Conservation (phyloP, 176 grass and related monocot species). For the Oropetium thomaeum region DNA sequence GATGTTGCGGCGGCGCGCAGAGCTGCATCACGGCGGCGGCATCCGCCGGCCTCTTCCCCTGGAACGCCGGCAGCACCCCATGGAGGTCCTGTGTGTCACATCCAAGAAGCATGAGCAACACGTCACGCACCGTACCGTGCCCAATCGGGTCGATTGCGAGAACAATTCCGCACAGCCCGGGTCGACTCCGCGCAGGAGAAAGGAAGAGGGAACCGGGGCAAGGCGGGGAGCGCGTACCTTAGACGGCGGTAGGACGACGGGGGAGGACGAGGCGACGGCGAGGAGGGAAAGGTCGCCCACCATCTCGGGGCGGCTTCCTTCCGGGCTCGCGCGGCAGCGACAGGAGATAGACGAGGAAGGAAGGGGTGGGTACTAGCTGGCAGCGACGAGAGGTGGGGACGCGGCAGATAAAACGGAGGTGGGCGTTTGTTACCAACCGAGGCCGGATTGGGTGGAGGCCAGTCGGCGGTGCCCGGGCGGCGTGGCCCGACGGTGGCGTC, state of each 20-base stretch:
- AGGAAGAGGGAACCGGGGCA: not conserved
- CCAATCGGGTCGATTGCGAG: not conserved
- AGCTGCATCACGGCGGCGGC: constrained; percentile 26
- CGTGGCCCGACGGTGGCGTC: constrained; percentile 9
- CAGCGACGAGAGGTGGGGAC: not conserved
- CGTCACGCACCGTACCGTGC: too few relatives aligned
- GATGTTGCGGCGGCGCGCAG: constrained; percentile 35
- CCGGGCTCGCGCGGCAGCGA: not conserved
- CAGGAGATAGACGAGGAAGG: not conserved
- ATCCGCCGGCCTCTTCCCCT: constrained; percentile 45
- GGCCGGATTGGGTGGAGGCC: constrained; percentile 2
- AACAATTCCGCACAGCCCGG: not conserved
- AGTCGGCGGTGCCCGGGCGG: constrained; percentile 1
- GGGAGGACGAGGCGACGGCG: constrained; percentile 35
- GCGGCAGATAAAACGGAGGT: not conserved
- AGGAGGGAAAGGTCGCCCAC: constrained; percentile 48
- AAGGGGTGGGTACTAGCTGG: too few relatives aligned
- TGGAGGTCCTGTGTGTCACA: constrained; percentile 42
- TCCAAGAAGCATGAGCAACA: not conserved
- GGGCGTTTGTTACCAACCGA: not conserved
- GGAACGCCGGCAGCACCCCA: constrained; percentile 41
- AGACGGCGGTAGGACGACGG: constrained; percentile 30
- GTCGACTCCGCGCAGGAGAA: not conserved
- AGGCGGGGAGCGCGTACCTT: constrained; percentile 15
- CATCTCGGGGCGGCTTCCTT: constrained; percentile 12